A percentile compares a stretch with the other conserved stretches of the same genome.
Evolutionary conservation across 2,329 filamentous ascomycete species (phyloP).

Genomic region (Trichoderma aggressivum): DNA sequence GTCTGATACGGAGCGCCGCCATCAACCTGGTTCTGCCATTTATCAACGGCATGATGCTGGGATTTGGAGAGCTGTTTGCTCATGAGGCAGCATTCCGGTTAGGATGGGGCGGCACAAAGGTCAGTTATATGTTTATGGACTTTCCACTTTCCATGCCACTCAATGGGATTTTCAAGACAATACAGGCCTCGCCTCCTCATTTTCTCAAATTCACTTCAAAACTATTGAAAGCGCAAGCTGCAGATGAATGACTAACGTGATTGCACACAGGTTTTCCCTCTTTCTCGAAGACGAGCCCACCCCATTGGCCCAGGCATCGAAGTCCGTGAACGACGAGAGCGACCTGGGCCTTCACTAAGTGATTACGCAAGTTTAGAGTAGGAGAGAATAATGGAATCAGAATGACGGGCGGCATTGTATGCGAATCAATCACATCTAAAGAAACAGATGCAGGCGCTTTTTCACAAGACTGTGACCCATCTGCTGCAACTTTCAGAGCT

Average conservation of each 20-base stretch:
- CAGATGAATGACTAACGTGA: slow-evolving; percentile 4
- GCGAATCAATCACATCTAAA: slow-evolving; percentile 8
- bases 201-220: neutral
- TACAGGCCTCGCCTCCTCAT: slow-evolving; percentile 6
- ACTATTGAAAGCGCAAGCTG: neutral
- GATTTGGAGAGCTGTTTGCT: slow-evolving; percentile 93
- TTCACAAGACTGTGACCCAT: neutral
- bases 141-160: neutral
- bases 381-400: neutral
- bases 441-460: neutral
- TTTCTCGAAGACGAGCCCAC: slow-evolving; percentile 58
- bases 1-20: slow-evolving; percentile 78
- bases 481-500: neutral
- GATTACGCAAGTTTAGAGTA: slow-evolving; percentile 69
- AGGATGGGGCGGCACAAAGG: slow-evolving; percentile 93
- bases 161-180: neutral
- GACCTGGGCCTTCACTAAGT: slow-evolving; percentile 55
- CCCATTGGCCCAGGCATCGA: slow-evolving; percentile 80
- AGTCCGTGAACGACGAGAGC: slow-evolving; percentile 63
- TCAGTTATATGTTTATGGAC: slow-evolving; percentile 35
- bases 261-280: slow-evolving; percentile 51
- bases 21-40: slow-evolving; percentile 97
- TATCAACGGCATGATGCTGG: slow-evolving; percentile 96
- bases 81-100: slow-evolving; percentile 92
- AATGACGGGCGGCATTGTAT: neutral